phyloP scores from a whole-genome alignment of 768 basidiomycete genomes.

The Trametes gibbosa region DNA sequence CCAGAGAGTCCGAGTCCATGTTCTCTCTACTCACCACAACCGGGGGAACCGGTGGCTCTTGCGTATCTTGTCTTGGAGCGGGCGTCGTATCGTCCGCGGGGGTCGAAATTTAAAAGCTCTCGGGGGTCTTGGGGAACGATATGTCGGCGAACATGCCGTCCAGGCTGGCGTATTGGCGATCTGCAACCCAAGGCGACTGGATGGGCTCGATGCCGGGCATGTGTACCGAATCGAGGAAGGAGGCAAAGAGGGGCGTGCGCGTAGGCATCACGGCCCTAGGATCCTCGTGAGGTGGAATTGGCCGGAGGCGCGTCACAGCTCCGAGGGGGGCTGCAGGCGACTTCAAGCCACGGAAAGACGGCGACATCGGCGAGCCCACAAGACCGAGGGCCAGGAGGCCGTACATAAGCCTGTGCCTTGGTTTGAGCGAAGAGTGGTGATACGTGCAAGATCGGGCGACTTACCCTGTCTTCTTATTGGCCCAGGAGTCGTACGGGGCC shows the following conservation, averaged over 20 bases:
- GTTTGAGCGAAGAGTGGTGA: background rate
- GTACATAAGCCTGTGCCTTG: conserved; percentile 16
- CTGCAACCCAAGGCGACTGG: conserved; percentile 24
- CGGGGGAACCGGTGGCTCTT: background rate
- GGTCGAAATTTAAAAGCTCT: conserved; percentile 1
- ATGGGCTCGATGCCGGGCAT: conserved; percentile 21
- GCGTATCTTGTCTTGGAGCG: background rate
- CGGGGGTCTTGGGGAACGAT: conserved; percentile 22
- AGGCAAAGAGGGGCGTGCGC: conserved; percentile 23
- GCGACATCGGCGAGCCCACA: conserved; percentile 20
- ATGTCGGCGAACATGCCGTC: conserved; percentile 17
- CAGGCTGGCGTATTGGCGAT: conserved; percentile 17
- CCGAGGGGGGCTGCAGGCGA: conserved; percentile 8
- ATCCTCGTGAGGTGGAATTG: conserved; percentile 17
- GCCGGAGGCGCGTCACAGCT: conserved; percentile 7
- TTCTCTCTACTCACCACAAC: conserved; percentile 10
- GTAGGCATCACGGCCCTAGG: conserved; percentile 19
- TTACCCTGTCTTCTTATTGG: conserved; percentile 21
- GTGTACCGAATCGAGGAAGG: conserved; percentile 23
- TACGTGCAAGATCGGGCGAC: background rate
- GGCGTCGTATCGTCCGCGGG: too few relatives aligned
- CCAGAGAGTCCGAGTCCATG: conserved; percentile 15
- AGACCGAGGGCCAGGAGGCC: conserved; percentile 22
- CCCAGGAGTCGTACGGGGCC: conserved; percentile 23
- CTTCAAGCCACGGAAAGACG: conserved; percentile 11